Base-by-base conservation (phyloP, 2,329 filamentous ascomycete species). In the Xylaria hypoxylon region DNA sequence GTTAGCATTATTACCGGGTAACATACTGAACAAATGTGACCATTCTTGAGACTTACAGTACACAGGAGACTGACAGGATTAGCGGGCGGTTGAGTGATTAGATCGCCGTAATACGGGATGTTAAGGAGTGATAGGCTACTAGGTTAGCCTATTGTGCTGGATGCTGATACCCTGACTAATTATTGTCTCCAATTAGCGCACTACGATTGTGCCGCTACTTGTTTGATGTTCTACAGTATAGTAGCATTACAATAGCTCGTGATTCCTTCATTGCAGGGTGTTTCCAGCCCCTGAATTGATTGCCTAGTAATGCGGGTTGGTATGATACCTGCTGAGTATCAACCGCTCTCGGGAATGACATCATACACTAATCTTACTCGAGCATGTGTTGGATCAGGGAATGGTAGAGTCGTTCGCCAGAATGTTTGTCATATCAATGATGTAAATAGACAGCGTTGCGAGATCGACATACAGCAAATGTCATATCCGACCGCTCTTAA, bases 291-390 rank as follows among this genome's bases (percentile, higher is more conserved):
- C 13, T 11, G 10, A 13, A 35, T 35, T 13, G 2, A 35, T 10
- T 5, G 8, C 8, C 5, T 31, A 8, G 28, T 8, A 31, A 5
- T 31, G 8, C 28, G 8, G 8, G 5, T 31, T 31, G 33, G 11
- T 3, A 35, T 35, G 10, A 1, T 5, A 35, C 47, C 15, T 7
- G 47, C 17, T 51, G 17, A 13, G 48, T 19, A 22, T 19, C 4
- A 28, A 40, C 33, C 55, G 26, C n/a, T 42, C 28, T 19, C 28
- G 44, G 59, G 17, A 22, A 60, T 68, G 67, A 68, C 67, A 68
- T 68, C 50, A 66, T 67, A 58, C 11, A 17, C 42, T 7, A 52
- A 15, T 22, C 45, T 13, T 22, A 44, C n/a, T 31, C 10, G 19
- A 42, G 7, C 22, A 31, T 28, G 38, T 48, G 24, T 40, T 42